Conservation (phyloP, 2,329 filamentous ascomycete species). For the Colletotrichum sp. region DNA sequence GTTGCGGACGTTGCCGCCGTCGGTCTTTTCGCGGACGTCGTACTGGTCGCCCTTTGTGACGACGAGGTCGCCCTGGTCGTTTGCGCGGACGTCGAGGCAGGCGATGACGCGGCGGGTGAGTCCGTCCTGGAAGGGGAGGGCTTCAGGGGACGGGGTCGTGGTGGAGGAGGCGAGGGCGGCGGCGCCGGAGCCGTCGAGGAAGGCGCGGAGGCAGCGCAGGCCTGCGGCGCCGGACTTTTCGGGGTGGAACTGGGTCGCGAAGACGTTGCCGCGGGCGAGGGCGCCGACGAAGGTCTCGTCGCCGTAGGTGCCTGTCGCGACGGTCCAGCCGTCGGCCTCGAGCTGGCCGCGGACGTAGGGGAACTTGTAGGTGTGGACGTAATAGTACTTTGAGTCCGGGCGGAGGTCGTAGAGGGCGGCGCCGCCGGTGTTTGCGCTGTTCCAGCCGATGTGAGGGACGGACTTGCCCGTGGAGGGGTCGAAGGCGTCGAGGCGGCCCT, state of each 20-base stretch:
- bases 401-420: slow-evolving; percentile 75
- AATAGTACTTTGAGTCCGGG: slow-evolving; percentile 94
- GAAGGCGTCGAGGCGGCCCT: slow-evolving; percentile 76
- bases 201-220: slow-evolving; percentile 81
- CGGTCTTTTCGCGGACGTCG: slow-evolving; percentile 89
- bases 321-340: slow-evolving; percentile 84
- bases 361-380: slow-evolving; percentile 93
- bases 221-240: slow-evolving; percentile 96
- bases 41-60: slow-evolving; percentile 99
- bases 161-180: slow-evolving; percentile 45
- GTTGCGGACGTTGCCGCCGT: slow-evolving; percentile 75
- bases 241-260: slow-evolving; percentile 96
- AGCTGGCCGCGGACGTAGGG: slow-evolving; percentile 76
- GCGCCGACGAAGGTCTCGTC: slow-evolving; percentile 91
- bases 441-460: slow-evolving; percentile 99
- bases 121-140: slow-evolving; percentile 56
- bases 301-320: slow-evolving; percentile 91
- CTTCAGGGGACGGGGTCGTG: not conserved
- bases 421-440: slow-evolving; percentile 74
- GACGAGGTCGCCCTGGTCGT: slow-evolving; percentile 92
- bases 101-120: slow-evolving; percentile 94
- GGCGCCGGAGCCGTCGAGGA: slow-evolving; percentile 74
- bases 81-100: slow-evolving; percentile 92
- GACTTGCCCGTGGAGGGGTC: slow-evolving; percentile 73
- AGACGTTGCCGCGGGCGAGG: slow-evolving; percentile 81